Base-by-base conservation (phyloP, 2,329 filamentous ascomycete species). In the Claviceps sp. region DNA sequence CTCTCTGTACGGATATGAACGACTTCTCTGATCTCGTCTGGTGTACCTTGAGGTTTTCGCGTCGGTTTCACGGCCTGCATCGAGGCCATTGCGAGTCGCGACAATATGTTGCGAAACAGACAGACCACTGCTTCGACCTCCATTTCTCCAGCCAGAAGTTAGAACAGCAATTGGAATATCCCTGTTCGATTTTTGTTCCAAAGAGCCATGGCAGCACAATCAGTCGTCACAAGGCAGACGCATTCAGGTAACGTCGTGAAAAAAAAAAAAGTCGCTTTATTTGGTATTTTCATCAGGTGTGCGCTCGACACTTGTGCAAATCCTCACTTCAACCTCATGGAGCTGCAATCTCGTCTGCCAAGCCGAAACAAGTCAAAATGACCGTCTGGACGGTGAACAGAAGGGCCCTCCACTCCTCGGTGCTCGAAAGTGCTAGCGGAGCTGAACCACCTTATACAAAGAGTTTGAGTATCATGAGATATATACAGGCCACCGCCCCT, bases 271-370 rank as follows among this genome's bases (percentile, higher is more conserved):
- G 18, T 48, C 47, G 37, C 37, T 52, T 65, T 59, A 61, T 18
- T 63, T 64, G 61, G 59, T 64, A 67, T 67, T 65, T 65, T 66
- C 62, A 67, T 67, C 58, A 64, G 68, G 70, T 66, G 72, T 74
- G 72, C 72, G 73, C 80, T 84, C 81, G 73, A 84, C 80, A 78
- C 78, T 70, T 70, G 69, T 70, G 73, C 73, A 65, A 59, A 76
- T 71, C 73, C 74, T 80, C 73, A 80, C 80, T 84, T 84, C 82
- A 84, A 84, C 81, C 81, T 84, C 79, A 74, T 82, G 77, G 76
- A 69, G 68, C 69, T 69, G 67, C 68, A 67, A 64, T 70, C 68
- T 65, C 67, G 63, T 61, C 63, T 57, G 55, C 54, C 47, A 52
- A 56, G 16, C 42, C 14, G 47, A 52, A 47, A 41, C 50, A 50